These are phyloP conservation scores for Diaporthe caulivora DNA, from an alignment of 2,329 filamentous ascomycete genomes.

Conservation along the genomic window DNA sequence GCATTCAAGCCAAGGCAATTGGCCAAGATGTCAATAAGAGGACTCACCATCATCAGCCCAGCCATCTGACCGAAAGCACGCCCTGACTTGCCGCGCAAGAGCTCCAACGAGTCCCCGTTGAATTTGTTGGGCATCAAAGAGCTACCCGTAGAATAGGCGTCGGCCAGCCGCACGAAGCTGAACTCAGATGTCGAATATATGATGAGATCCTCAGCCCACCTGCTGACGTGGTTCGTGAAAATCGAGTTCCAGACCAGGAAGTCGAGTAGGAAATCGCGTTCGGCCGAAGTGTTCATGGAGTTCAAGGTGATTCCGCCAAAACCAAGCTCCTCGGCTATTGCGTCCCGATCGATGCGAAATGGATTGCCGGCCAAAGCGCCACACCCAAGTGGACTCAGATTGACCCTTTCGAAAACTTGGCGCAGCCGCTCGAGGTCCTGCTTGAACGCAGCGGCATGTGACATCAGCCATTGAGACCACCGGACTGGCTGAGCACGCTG, in stretches of 20 bases:
- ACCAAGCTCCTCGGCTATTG: conserved; percentile 83
- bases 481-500: conserved; percentile 84
- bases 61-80: conserved; percentile 62
- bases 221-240: conserved; percentile 82
- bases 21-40: neutral
- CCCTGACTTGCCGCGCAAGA: conserved; percentile 73
- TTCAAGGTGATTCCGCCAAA: conserved; percentile 82
- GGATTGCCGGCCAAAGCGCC: conserved; percentile 86
- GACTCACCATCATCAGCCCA: conserved; percentile 60
- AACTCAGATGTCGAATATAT: conserved; percentile 83
- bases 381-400: conserved; percentile 77
- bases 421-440: conserved; percentile 82
- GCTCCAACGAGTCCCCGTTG: conserved; percentile 77
- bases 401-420: conserved; percentile 79
- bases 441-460: conserved; percentile 78
- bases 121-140: conserved; percentile 87
- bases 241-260: conserved; percentile 83
- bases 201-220: conserved; percentile 89
- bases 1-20: neutral
- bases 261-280: conserved; percentile 86
- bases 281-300: conserved; percentile 79
- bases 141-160: conserved; percentile 83
- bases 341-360: conserved; percentile 82
- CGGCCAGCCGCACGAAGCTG: conserved; percentile 79
- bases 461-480: conserved; percentile 86